Base-by-base conservation (phyloP, 78 protist genomes). In the slime mould (Dictyostelium discoideum) region DNA sequence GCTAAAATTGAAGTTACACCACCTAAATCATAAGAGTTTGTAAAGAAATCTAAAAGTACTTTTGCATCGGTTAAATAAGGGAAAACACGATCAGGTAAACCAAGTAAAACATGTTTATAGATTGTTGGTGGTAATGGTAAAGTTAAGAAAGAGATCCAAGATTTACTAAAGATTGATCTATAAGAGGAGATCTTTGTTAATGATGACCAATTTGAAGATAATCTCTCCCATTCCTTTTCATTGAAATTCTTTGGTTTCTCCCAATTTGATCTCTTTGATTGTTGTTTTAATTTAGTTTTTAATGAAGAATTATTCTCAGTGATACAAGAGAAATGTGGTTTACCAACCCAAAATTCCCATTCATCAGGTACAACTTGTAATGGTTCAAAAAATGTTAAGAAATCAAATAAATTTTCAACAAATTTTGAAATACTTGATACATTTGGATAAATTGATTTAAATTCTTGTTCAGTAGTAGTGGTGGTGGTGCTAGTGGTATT, bases 1-100 rank as follows among this genome's bases (percentile, higher is more conserved):
- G 98, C 93, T 3, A 98, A 96, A 26, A 98, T 82, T 50, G 93
- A 83, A 24, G 74, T 86, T 5, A 98, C 89, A 22, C 98, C 98
- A 69, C 97, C 97, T 18, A 87, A 13, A 26, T 63, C 85, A 13
- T 57, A 92, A 11, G 88, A 92, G 14, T 81, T 89, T 79, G 94
- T 63, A 48, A 81, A 89, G 87, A 89, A 89, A 69, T 89, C 94
- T 86, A 89, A 81, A 22, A 89, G 73, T 10, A 67, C 32, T 22
- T 57, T 14, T 40, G 94, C 87, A 65, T 81, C 79, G 3, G 76
- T 22, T 14, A 89, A 78, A 67, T 81, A 73, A 67, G 94, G 94
- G 65, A 89, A 80, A 24, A 89, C 94, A 46, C 76, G 86, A 5
- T 89, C 94, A n/a, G 94, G 94, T 48, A 89, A 37, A 69, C 94